Percentiles rank a stretch among this genome's conserved stretches.
phyloP scores from a whole-genome alignment of 139 green algal species.

The Tetraselmis striata region DNA sequence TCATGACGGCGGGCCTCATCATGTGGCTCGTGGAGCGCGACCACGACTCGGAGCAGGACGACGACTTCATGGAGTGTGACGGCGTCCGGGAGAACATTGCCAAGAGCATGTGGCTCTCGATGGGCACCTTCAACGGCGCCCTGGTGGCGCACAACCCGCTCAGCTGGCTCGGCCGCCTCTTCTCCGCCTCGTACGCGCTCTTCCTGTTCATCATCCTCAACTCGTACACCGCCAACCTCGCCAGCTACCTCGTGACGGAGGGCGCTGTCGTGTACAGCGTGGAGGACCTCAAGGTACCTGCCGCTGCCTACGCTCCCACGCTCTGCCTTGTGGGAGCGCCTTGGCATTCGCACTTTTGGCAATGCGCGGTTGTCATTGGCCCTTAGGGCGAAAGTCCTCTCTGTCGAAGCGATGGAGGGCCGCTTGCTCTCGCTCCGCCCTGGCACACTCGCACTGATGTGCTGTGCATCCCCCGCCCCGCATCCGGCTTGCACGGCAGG shows the following conservation, averaged over 20 bases:
- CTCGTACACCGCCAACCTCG: background rate
- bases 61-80: background rate
- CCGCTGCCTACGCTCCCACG: too few species aligned
- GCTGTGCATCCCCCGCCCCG: too few species aligned
- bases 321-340: too few species aligned
- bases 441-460: too few species aligned
- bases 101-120: background rate
- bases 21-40: background rate
- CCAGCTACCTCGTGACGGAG: background rate
- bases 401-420: too few species aligned
- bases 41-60: background rate
- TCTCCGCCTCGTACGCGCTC: background rate
- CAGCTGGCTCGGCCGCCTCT: background rate
- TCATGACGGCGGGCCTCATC: background rate
- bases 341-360: too few species aligned
- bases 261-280: background rate
- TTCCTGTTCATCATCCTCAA: background rate
- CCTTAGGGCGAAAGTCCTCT: too few species aligned
- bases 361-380: too few species aligned
- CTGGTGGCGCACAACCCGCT: background rate
- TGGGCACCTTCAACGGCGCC: background rate
- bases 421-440: too few species aligned
- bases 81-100: background rate
- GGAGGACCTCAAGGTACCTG: background rate
- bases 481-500: too few species aligned